Conservation (phyloP, 176 grass and related monocot species). For the Secale cereale region DNA sequence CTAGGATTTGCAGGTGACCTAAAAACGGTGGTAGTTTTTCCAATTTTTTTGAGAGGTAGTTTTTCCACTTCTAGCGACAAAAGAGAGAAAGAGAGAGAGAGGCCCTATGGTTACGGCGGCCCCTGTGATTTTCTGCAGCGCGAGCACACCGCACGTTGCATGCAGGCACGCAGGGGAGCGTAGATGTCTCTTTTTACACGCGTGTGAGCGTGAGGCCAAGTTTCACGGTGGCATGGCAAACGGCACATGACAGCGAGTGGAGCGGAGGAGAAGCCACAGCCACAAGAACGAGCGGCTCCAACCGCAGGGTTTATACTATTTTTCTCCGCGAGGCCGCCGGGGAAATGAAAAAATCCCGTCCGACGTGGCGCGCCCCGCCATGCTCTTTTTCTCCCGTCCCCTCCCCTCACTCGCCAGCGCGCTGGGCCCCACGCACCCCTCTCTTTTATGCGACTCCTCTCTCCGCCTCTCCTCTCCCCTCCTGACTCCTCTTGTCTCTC, state of each 20-base stretch:
- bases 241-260: constrained; percentile 26
- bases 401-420: neutral
- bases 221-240: neutral
- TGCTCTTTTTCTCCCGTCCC: constrained; percentile 53
- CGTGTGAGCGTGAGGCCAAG: neutral
- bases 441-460: neutral
- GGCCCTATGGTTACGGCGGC: too few relatives aligned
- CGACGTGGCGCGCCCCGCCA: constrained; percentile 51
- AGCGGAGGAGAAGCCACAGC: constrained; percentile 47
- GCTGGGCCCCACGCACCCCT: constrained; percentile 25
- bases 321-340: neutral
- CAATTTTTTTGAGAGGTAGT: too few relatives aligned
- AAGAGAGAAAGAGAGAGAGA: too few relatives aligned
- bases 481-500: too few relatives aligned
- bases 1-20: too few relatives aligned
- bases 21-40: too few relatives aligned
- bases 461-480: neutral
- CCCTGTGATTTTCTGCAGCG: too few relatives aligned
- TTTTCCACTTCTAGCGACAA: too few relatives aligned
- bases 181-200: neutral
- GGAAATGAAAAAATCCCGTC: constrained; percentile 51
- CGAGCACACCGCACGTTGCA: neutral
- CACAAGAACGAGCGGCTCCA: constrained; percentile 62
- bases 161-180: neutral
- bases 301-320: constrained; percentile 23